Base-by-base conservation (phyloP, 768 basidiomycete species). In the Tulasnella sp. region DNA sequence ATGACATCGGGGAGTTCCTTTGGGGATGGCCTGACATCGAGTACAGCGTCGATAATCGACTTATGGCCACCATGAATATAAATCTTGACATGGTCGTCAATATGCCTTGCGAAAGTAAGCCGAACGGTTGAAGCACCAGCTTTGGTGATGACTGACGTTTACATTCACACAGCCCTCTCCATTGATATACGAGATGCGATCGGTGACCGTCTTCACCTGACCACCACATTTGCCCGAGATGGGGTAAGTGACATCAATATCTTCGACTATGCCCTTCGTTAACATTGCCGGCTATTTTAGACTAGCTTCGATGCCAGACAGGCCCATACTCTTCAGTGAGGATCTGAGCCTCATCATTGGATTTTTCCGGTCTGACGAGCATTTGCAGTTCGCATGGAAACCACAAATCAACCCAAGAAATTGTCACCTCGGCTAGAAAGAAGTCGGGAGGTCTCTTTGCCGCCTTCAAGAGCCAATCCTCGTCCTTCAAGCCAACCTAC, bases 51-150 rank as follows among this genome's bases (percentile, higher is more conserved):
- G 94, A 97, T 68, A 71, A 71, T 30, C 77, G 80, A 58, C 72
- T 76, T 34, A 71, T 72, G 10, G 81, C 78, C 62, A 82, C 76
- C 54, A 75, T 99, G 76, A 81, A 83, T 65, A 76, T 99, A 64
- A 97, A 99, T 70, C 78, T 98, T 56, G 95, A 99, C 73, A 72
- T 97, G 73, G 81, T 88, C 24, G 87, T 97, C 38, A 88, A 88
- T 66, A 96, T 92, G 80, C 92, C 91, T 2, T 97, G 94, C 73
- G 76, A 78, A 72, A 90, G 93, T 95, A 70, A 72, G 91, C 81
- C 2, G 13, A n/a, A 54, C 34, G 7, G 34, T 7, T 38, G 34
- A 5, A 7, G 7, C 34, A 38, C 15, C 34, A 5, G 34, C 34
- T 38, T 38, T 15, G 34, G 7, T n/a, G n/a, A n/a, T n/a, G n/a